phyloP scores from a whole-genome alignment of 1,284 basidiomycete species.

The Austroboletus novae-zelandiae region DNA sequence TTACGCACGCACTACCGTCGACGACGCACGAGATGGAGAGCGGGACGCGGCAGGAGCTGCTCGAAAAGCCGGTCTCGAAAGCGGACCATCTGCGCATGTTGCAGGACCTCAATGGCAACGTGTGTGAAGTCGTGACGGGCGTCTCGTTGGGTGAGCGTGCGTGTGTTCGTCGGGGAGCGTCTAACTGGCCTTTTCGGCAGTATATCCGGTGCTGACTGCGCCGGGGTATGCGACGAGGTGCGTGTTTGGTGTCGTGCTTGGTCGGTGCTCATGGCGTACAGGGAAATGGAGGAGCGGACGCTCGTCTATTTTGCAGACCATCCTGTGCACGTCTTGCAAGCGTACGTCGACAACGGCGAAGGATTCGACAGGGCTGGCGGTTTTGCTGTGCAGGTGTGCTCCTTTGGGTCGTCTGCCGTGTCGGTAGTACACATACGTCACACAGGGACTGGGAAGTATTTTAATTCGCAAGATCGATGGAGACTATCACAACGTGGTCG shows the following conservation, averaged over 20 bases:
- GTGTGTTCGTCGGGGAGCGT: background rate
- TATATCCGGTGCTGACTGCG: conserved; percentile 79
- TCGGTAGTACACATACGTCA: background rate
- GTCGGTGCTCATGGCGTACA: conserved; percentile 26
- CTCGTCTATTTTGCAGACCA: conserved; percentile 81
- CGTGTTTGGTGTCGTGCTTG: background rate
- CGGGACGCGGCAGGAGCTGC: conserved; percentile 58
- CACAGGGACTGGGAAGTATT: conserved; percentile 75
- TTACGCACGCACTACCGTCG: conserved; percentile 70
- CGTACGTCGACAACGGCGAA: conserved; percentile 88
- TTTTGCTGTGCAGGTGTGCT: conserved; percentile 84
- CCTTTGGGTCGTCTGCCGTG: background rate
- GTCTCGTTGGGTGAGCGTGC: conserved; percentile 65
- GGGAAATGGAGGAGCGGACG: conserved; percentile 82
- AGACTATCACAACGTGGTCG: conserved; percentile 91
- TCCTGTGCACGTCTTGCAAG: conserved; percentile 62
- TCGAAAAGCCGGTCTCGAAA: conserved; percentile 86
- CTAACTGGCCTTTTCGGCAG: conserved; percentile 33
- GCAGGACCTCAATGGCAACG: conserved; percentile 79
- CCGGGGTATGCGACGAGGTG: conserved; percentile 87
- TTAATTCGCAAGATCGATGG: conserved; percentile 86
- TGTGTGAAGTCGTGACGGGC: conserved; percentile 91
- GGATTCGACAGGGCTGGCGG: conserved; percentile 92
- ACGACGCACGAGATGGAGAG: conserved; percentile 49
- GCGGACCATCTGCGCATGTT: conserved; percentile 89